Evolutionary conservation across 1,284 basidiomycete genomes (phyloP).

Genomic region (Singerocomus inundabilis): DNA sequence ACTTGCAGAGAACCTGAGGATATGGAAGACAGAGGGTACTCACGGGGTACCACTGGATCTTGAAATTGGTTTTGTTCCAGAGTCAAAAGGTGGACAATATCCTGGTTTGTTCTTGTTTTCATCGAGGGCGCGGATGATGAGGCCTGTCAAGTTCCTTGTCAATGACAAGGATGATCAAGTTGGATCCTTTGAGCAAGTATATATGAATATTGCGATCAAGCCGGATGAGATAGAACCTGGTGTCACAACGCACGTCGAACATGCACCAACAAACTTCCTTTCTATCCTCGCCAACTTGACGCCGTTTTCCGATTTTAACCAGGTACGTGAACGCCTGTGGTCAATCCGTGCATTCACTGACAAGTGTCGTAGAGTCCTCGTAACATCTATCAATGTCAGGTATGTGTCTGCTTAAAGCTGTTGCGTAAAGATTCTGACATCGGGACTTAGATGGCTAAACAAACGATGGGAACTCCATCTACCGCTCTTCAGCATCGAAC

Average conservation of each 20-base stretch:
- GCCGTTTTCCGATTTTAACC: constrained; percentile 96
- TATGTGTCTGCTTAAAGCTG: constrained; percentile 29
- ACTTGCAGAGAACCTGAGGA: constrained; percentile 82
- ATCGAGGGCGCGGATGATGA: constrained; percentile 92
- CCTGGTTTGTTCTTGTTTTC: constrained; percentile 96
- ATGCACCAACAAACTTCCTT: constrained; percentile 93
- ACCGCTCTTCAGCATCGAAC: constrained; percentile 90
- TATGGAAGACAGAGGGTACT: constrained; percentile 93
- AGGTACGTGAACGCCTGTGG: constrained; percentile 45
- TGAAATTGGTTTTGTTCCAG: constrained; percentile 92
- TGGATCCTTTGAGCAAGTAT: constrained; percentile 98
- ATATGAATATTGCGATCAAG: constrained; percentile 96
- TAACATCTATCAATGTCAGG: constrained; percentile 88
- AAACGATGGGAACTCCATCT: constrained; percentile 98
- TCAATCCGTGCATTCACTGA: constrained; percentile 3
- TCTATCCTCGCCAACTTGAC: constrained; percentile 83
- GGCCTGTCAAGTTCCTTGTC: constrained; percentile 89
- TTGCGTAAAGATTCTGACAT: constrained; percentile 10
- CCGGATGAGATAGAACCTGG: constrained; percentile 84
- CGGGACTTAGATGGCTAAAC: constrained; percentile 90
- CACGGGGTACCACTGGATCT: constrained; percentile 88
- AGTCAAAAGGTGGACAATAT: constrained; percentile 93
- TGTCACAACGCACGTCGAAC: constrained; percentile 89
- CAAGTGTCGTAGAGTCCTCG: constrained; percentile 60
- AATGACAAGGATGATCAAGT: constrained; percentile 90